Base-by-base conservation (phyloP, 441 rosid genomes). In the Omphalea diandra region DNA sequence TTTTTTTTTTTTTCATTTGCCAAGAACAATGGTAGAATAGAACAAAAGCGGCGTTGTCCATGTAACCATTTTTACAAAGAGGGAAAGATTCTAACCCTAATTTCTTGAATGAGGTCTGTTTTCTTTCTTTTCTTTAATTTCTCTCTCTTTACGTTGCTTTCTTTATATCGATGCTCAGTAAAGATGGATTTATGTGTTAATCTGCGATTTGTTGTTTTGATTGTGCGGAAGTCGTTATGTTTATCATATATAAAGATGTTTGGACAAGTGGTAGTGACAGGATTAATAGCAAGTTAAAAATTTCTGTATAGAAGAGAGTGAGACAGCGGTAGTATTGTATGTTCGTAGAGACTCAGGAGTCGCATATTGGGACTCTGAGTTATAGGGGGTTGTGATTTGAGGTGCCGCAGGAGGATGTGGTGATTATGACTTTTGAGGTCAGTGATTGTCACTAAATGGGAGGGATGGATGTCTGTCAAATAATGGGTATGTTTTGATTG, bases 41-140 rank as follows among this genome's bases (percentile, higher is more conserved):
- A 20, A 2, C 44, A 15, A 49, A 60, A 36, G 22, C 67, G 38
- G 53, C 49, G 20, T 20, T 68, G 40, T 32, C 18, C 0, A 2
- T 54, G 54, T 63, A 55, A 41, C 9, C n/a, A n/a, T n/a, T 43
- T 55, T 38, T 3, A 2, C 29, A 55, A 26, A 29, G 12, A 31
- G 12, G 18, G 12, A 41, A 0, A 55, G 29, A 68, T n/a, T 22
- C 32, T 22, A 14, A 49, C 65, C 66, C 73, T 60, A 70, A 60
- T 69, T 29, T 33, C n/a, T 47, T 49, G 60, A 50, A 70, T 70
- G 73, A 70, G 73, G 73, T 70, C 24, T 35, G 31, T 24, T 35
- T 27, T n/a, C 38, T 7, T 27, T 11, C 10, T 36, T 43, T 3
- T 44, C 11, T 24, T 7, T 62, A 22, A 40, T 36, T 52, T 36